Evolutionary conservation across 495 filamentous ascomycete species (phyloP), one percentile per base, ranked within the genome.

Genomic region (Evansstolkia leycettana): DNA sequence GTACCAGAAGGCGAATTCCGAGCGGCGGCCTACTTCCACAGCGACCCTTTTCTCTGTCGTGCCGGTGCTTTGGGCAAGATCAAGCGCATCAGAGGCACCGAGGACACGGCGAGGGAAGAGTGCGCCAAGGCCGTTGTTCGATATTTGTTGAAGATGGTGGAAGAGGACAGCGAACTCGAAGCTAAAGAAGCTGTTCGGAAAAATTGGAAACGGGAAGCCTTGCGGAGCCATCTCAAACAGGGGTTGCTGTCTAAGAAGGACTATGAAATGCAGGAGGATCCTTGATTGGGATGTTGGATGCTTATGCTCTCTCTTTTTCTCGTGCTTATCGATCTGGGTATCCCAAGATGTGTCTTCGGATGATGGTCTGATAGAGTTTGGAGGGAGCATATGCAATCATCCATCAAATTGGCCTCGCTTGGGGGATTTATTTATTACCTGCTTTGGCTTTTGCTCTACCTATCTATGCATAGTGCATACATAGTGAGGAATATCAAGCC

Each of bases 11-110:
- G 37, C 7, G 29, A 38, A 19, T 52, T 47, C 34, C 39, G 32
- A 3, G 39, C 36, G 2, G 46, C 37, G 2, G 57, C 50, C 7
- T 42, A 36, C 7, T 60, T 61, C 34, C 37, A 49, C 5, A 20
- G 13, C 1, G 37, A 60, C 15, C 58, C 57, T 2, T 62, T 53
- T 33, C 50, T 65, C 4, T 28, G 34, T 17, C 51, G 58, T 0
- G 61, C 53, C 0, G 55, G 61, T 7, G 46, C 51, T 2, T 44
- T 62, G 19, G 42, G 44, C 11, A 17, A 46, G 13, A 31, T 47
- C 1, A 35, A 37, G 0, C 24, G 29, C 5, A 14, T 41, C 8
- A 33, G 18, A 7, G 33, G 32, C 1, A 41, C 35, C 5, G 18
- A 40, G 1, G 17, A 17, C 0, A 14, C 8, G 1, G 54, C 43